A percentile compares a stretch with the other conserved stretches of the same genome.
Conservation (phyloP, 2,329 filamentous ascomycete genomes). For the Pestalotiopsis sp. region DNA sequence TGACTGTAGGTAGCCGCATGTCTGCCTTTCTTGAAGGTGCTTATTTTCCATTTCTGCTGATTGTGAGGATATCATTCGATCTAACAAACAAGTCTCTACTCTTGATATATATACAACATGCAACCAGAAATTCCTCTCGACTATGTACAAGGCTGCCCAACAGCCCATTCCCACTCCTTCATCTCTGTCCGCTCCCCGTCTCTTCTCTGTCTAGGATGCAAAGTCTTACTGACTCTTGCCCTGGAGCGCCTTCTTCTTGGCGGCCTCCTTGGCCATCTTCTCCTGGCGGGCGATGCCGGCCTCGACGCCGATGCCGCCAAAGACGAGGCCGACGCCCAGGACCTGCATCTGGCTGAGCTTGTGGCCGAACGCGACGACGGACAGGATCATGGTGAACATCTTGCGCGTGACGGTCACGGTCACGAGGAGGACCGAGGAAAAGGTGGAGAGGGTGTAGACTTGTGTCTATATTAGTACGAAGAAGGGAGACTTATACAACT, state of each 20-base stretch:
- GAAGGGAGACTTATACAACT: no score
- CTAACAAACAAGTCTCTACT: neutral
- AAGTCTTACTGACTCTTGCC: constrained; percentile 16
- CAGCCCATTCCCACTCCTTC: neutral
- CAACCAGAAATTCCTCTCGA: neutral
- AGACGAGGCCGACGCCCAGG: constrained; percentile 88
- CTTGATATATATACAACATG: neutral
- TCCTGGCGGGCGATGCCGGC: constrained; percentile 77
- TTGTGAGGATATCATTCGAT: neutral
- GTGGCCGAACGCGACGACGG: constrained; percentile 93
- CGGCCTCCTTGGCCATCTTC: constrained; percentile 77
- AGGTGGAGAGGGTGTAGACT: constrained; percentile 90
- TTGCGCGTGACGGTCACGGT: constrained; percentile 97
- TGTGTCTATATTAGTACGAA: no score
- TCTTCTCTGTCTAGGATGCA: neutral
- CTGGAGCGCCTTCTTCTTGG: constrained; percentile 46
- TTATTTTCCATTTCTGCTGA: neutral
- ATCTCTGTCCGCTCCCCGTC: neutral
- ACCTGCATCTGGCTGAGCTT: constrained; percentile 85
- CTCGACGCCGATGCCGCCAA: constrained; percentile 92
- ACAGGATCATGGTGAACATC: constrained; percentile 99
- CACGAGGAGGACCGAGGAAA: constrained; percentile 87
- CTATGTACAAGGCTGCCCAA: neutral
- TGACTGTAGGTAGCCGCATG: neutral
- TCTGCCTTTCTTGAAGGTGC: neutral